phyloP scores from a whole-genome alignment of 305 asterid species.

The Salvia sclarea region DNA sequence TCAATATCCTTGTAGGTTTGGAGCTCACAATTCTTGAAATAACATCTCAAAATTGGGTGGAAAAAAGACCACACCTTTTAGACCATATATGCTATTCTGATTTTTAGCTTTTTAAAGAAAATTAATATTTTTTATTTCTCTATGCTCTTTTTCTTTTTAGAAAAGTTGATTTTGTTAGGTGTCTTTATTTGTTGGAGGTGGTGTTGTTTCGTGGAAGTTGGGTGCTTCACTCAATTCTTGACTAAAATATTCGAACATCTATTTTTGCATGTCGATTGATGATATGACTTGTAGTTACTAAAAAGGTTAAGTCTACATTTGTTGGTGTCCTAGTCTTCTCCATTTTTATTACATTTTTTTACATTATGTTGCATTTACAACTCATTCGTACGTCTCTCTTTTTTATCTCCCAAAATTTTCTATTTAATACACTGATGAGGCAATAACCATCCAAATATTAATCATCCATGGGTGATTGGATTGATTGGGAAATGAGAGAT shows the following conservation, averaged over 20 bases:
- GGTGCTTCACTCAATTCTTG: constrained; percentile 11
- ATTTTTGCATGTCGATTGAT: neutral
- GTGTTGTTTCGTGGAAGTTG: neutral
- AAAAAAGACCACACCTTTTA: neutral
- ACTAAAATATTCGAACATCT: neutral
- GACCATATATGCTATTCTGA: constrained; percentile 20
- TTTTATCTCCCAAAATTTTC: no score
- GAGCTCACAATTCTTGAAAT: neutral
- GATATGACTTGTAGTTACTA: neutral
- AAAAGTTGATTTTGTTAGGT: neutral
- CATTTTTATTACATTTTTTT: no score
- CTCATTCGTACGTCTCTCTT: no score
- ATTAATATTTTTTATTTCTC: neutral
- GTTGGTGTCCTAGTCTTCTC: no score
- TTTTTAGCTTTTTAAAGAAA: constrained; percentile 13
- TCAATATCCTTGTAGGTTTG: constrained; percentile 1
- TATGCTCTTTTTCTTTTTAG: no score
- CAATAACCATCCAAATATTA: no score
- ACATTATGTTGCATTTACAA: no score
- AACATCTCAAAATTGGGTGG: neutral
- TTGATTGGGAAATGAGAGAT: no score
- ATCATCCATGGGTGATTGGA: no score
- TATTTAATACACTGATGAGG: no score
- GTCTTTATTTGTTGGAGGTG: neutral
- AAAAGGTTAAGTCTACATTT: no score